Base-by-base conservation (phyloP, 257 asterid species). In the Jacaranda mimosifolia region DNA sequence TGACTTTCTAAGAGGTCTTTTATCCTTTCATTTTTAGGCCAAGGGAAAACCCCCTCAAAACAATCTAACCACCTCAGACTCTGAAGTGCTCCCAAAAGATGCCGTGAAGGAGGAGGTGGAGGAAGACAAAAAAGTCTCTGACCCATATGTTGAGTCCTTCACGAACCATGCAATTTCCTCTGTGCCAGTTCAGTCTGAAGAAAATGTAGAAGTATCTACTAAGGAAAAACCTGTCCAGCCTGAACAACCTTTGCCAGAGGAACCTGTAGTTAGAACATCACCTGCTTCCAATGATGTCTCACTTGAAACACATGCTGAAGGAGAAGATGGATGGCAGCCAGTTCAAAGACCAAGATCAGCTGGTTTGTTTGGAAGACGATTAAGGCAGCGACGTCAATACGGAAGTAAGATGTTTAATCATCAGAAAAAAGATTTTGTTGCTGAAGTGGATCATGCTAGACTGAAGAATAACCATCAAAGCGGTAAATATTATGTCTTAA, bases 281-380 rank as follows among this genome's bases (percentile, higher is more conserved):
- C 75, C 79, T 48, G 78, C 58, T 73, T 60, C 87, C 75, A 82
- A 75, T 81, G 86, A 89, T 45, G 79, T 78, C 77, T 77, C 86
- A 74, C 83, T 82, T 63, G 96, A 92, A 78, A 72, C 83, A 75
- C 91, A 82, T 77, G 89, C 88, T 77, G 98, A 91, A 85, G 98
- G 86, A 67, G 99, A 95, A 83, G 97, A 95, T 8, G 98, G 97
- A 53, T 95, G 99, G 99, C 99, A 93, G 82, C 89, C 99, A 17
- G 99, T 95, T 78, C 97, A 91, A 70, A 88, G 87, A 74, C 96
- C 97, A 64, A 87, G 95, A 83, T 95, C 99, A 53, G 90, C 96
- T 55, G 90, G 97, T 66, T 77, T 80, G 77, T 80, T 85, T 72
- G 94, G 94, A 64, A 88, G 92, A 82, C 86, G 94, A 62, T 52